These are phyloP conservation scores for Endocladia muricata DNA, from an alignment of 31 red algal genomes.

Conservation along the genomic window DNA sequence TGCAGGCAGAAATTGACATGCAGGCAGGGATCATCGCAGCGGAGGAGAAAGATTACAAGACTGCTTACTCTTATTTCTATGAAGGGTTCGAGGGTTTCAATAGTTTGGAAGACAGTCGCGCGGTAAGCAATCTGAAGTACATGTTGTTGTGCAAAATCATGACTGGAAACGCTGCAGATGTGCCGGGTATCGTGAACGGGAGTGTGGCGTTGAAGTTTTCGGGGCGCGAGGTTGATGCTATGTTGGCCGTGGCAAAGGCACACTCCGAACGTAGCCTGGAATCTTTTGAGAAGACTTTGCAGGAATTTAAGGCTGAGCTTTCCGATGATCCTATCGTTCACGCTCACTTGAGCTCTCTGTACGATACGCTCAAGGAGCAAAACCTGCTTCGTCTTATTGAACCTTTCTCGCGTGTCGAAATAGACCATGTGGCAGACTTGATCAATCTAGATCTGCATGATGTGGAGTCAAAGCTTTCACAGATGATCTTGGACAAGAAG, in stretches of 20 bases:
- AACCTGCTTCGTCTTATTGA: slow-evolving; percentile 96
- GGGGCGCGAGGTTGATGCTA: slow-evolving; percentile 90
- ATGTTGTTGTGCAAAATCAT: slow-evolving; percentile 99
- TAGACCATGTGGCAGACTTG: slow-evolving; percentile 84
- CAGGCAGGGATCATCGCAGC: slow-evolving; percentile 93
- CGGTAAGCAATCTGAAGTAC: slow-evolving; percentile 95
- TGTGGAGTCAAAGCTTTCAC: slow-evolving; percentile 93
- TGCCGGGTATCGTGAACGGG: slow-evolving; percentile 80
- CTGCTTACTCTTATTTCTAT: slow-evolving; percentile 99
- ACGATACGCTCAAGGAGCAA: slow-evolving; percentile 88
- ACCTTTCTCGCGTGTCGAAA: slow-evolving; percentile 92
- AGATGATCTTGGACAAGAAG: slow-evolving; percentile 97
- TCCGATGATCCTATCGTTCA: slow-evolving; percentile 89
- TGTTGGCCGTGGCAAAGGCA: slow-evolving; percentile 87
- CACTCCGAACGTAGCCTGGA: slow-evolving; percentile 79
- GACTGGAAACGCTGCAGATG: slow-evolving; percentile 78
- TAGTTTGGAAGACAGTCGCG: slow-evolving; percentile 78
- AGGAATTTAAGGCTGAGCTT: slow-evolving; percentile 71
- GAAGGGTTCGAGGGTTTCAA: slow-evolving; percentile 97
- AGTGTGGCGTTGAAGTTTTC: slow-evolving; percentile 88
- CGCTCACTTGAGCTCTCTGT: slow-evolving; percentile 82
- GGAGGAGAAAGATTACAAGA: slow-evolving; percentile 99
- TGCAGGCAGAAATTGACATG: slow-evolving; percentile 99
- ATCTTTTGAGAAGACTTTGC: slow-evolving; percentile 83
- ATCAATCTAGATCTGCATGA: slow-evolving; percentile 76